Percentiles rank a stretch among this genome's conserved stretches.
Evolutionary conservation across 2,329 filamentous ascomycete genomes (phyloP).

Genomic region (Fusarium duplospermum): DNA sequence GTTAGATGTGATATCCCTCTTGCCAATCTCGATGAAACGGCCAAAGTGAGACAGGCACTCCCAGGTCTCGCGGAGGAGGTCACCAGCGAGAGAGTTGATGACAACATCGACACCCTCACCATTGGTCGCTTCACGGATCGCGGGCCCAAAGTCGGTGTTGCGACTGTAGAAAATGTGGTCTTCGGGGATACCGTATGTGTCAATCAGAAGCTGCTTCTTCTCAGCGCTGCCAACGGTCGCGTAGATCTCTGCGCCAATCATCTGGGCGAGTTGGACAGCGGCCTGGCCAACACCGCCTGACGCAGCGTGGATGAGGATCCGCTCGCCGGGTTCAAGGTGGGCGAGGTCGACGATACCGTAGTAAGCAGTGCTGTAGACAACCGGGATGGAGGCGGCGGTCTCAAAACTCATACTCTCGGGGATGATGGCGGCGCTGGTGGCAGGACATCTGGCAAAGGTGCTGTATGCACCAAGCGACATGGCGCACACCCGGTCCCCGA

Average conservation of each 20-base stretch:
- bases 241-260: conserved; percentile 45
- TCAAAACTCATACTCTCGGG: conserved; percentile 21
- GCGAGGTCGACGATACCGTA: conserved; percentile 31
- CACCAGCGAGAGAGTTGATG: neutral
- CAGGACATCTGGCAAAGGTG: conserved; percentile 47
- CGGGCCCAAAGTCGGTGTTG: conserved; percentile 42
- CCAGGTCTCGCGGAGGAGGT: neutral
- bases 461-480: conserved; percentile 28
- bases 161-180: conserved; percentile 47
- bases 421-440: conserved; percentile 52
- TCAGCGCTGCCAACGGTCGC: conserved; percentile 47
- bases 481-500: conserved; percentile 28
- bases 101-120: neutral
- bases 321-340: conserved; percentile 33
- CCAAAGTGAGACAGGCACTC: neutral
- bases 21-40: neutral
- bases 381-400: conserved; percentile 20
- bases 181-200: conserved; percentile 44
- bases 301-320: conserved; percentile 47
- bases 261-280: conserved; percentile 44
- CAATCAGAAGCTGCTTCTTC: conserved; percentile 46
- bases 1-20: neutral
- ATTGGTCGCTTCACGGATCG: conserved; percentile 24
- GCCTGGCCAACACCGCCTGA: conserved; percentile 45
- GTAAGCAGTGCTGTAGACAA: conserved; percentile 34